phyloP scores from a whole-genome alignment of 140 eudicot species.

The Anethum foeniculum region DNA sequence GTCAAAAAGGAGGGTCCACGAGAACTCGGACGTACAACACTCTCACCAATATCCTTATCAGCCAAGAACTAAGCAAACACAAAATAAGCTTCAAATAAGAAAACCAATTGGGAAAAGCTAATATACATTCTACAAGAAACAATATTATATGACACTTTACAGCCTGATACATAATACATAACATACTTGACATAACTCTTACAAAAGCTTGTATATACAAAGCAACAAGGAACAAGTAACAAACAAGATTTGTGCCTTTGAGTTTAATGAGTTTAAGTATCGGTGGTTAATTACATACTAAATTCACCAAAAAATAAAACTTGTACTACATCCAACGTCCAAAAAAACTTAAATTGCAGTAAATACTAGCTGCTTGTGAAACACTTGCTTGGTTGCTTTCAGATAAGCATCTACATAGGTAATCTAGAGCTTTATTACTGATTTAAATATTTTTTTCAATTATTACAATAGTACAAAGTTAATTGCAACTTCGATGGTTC shows the following conservation, averaged over 20 bases:
- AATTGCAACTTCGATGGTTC: not conserved
- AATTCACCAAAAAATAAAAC: not conserved
- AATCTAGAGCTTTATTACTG: not conserved
- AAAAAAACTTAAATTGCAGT: not conserved
- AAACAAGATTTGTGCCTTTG: not conserved
- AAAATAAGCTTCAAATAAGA: not conserved
- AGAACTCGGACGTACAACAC: constrained; percentile 86
- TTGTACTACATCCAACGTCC: not conserved
- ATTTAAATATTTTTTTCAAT: not conserved
- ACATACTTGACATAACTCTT: not conserved
- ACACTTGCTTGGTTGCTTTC: not conserved
- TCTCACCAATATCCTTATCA: constrained; percentile 92
- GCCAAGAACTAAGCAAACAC: constrained; percentile 43
- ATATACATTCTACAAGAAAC: not conserved
- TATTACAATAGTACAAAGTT: not conserved
- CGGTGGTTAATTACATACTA: not conserved
- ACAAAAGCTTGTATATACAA: not conserved
- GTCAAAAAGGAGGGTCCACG: constrained; percentile 84
- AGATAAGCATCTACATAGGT: not conserved
- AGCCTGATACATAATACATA: not conserved
- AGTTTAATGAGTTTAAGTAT: not conserved
- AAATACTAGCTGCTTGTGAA: not conserved
- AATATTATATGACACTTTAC: not conserved
- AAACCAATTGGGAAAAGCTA: not conserved
- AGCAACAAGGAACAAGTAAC: not conserved